A percentile compares a stretch with the other conserved stretches of the same genome.
phyloP scores from a whole-genome alignment of 148 eudicot genomes.

The Fagopyrum homotropicum region DNA sequence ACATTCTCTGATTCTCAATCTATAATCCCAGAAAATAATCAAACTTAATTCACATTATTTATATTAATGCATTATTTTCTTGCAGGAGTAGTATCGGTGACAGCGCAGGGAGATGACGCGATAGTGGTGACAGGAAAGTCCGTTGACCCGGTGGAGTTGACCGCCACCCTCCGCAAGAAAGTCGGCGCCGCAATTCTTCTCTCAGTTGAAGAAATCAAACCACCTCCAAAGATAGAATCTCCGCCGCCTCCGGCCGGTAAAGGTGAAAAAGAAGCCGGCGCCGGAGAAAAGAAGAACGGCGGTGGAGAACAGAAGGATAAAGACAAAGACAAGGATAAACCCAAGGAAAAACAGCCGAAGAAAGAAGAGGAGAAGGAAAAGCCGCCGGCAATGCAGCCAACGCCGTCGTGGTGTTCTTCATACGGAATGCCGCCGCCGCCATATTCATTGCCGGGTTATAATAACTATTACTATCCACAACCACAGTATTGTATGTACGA shows the following conservation, averaged over 20 bases:
- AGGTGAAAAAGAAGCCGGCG: background rate
- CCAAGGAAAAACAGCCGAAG: background rate
- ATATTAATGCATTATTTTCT: no score
- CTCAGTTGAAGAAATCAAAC: constrained; percentile 10
- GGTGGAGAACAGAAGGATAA: background rate
- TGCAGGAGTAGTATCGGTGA: constrained; percentile 9
- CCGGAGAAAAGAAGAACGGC: constrained; percentile 1
- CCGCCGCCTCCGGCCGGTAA: background rate
- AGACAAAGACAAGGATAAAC: background rate
- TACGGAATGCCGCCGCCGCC: background rate
- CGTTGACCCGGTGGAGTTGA: constrained; percentile 12
- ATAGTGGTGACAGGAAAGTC: constrained; percentile 6
- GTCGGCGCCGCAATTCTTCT: constrained; percentile 10
- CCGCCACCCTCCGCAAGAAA: constrained; percentile 12
- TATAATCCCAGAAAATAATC: background rate
- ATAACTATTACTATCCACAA: constrained; percentile 7
- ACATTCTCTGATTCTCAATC: background rate
- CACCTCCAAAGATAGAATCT: background rate
- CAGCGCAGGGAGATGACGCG: constrained; percentile 1
- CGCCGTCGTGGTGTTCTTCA: background rate
- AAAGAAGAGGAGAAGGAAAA: background rate
- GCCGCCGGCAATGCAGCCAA: no score
- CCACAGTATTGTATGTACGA: constrained; percentile 15
- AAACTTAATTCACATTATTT: no score
- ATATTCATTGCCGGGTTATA: background rate